Base-by-base conservation (phyloP, 345 rosid genomes). In the Salix udensis region DNA sequence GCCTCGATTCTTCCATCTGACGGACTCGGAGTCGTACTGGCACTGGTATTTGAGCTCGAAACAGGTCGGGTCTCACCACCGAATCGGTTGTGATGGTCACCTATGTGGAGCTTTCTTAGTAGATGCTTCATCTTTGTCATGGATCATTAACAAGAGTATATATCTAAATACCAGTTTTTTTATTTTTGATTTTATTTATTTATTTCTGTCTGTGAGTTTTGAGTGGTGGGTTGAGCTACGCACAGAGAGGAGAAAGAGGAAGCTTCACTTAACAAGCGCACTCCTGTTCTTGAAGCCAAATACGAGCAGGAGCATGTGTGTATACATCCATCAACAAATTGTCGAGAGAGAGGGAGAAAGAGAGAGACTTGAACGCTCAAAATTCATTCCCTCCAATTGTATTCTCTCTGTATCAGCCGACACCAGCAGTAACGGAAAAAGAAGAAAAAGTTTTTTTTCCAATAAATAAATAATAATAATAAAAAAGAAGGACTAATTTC, bases 111-210 rank as follows among this genome's bases (percentile, higher is more conserved):
- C 77, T 94, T 94, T 79, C 92, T 84, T 5, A 92, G 88, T 70
- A 94, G 88, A 88, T 92, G 93, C 88, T 91, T 94, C 97, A 94
- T 87, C 87, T 88, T 94, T 86, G 97, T 85, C 98, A 94, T 94
- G 80, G 90, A 89, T 89, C 97, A 92, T 90, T 85, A 89, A 89
- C 88, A 77, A 77, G 58, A 80, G 80, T n/a, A n/a, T 8, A 75
- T 77, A 28, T 28, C 1, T 7, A 65, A 2, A 16, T 9, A 34
- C 24, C 28, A 37, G 28, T 23, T 39, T 68, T 68, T 39, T n/a
- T 5, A 30, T 21, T 46, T 46, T 74, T 11, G 18, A 13, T 39
- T 69, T 46, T 44, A 14, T 61, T 46, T 4, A 23, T 11, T 48
- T 36, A 14, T 36, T 13, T 71, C 21, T 68, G 40, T 18, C 70